Evolutionary conservation across 2,329 filamentous ascomycete genomes (phyloP).

Genomic region (Rugonectria rugulosa): DNA sequence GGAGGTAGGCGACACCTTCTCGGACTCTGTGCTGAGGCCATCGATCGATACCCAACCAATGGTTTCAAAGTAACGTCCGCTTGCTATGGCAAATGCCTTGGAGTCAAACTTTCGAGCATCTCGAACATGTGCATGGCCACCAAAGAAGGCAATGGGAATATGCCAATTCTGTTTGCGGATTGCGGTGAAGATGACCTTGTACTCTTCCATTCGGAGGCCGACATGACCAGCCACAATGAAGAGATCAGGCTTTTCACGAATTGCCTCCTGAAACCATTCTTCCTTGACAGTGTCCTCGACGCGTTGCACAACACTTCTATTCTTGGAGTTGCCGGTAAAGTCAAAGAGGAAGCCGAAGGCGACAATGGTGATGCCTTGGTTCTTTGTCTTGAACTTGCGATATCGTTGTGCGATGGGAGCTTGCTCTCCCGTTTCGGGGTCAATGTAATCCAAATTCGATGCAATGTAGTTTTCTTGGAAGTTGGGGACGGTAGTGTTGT

Average conservation of each 20-base stretch:
- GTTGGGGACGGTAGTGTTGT: conserved; percentile 80
- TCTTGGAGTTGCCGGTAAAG: conserved; percentile 90
- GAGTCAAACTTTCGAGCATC: conserved; percentile 83
- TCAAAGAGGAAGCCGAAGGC: conserved; percentile 96
- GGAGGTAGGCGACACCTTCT: conserved; percentile 41
- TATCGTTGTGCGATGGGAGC: conserved; percentile 83
- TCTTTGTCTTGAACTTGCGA: conserved; percentile 90
- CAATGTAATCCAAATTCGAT: conserved; percentile 90
- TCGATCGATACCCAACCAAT: conserved; percentile 91
- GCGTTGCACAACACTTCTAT: conserved; percentile 81
- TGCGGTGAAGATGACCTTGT: conserved; percentile 76
- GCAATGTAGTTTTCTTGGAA: conserved; percentile 84
- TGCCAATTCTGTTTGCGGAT: conserved; percentile 81
- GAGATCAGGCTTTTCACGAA: conserved; percentile 84
- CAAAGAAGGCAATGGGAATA: conserved; percentile 89
- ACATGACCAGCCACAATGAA: conserved; percentile 90
- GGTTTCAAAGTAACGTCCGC: conserved; percentile 93
- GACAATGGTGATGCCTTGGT: conserved; percentile 82
- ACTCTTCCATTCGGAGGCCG: conserved; percentile 81
- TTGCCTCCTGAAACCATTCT: conserved; percentile 86
- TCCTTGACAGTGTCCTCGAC: conserved; percentile 84
- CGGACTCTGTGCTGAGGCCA: conserved; percentile 56
- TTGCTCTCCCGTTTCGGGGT: conserved; percentile 73
- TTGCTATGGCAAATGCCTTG: conserved; percentile 80
- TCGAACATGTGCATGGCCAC: conserved; percentile 88